These are phyloP conservation scores for Candida sp. DNA, from an alignment of 1,139 yeast species.

Conservation along the genomic window DNA sequence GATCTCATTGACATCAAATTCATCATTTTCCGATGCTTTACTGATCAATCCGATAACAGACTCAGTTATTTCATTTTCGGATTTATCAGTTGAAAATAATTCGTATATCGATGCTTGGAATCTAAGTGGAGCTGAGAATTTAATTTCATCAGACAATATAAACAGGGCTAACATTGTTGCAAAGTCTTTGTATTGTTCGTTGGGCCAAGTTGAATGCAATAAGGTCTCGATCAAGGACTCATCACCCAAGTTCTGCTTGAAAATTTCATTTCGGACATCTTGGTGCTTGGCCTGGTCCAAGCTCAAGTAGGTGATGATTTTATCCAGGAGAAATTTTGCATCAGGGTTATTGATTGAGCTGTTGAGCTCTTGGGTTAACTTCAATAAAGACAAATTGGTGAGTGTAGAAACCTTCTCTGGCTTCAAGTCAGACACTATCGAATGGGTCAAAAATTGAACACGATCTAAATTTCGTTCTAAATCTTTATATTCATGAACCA, in stretches of 20 bases:
- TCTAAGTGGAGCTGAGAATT: conserved; percentile 17
- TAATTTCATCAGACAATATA: conserved; percentile 18
- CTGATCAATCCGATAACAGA: conserved; percentile 3
- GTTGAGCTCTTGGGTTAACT: conserved; percentile 21
- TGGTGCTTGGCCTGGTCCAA: conserved; percentile 7
- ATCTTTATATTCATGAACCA: conserved; percentile 34
- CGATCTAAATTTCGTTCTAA: conserved; percentile 27
- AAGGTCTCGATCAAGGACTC: conserved; percentile 20
- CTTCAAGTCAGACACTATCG: conserved; percentile 8
- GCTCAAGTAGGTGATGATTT: conserved; percentile 7
- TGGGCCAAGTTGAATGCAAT: conserved; percentile 13
- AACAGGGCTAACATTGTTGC: conserved; percentile 13
- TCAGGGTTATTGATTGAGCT: conserved; percentile 13
- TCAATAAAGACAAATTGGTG: conserved; percentile 14
- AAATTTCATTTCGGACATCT: conserved; percentile 14
- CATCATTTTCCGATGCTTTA: conserved; percentile 3
- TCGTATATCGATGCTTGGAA: conserved; percentile 16
- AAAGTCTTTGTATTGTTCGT: conserved; percentile 5
- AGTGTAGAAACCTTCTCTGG: conserved; percentile 9
- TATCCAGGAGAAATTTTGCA: conserved; percentile 5
- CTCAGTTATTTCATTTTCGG: conserved; percentile 9
- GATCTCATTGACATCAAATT: conserved; percentile 10
- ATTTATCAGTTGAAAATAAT: conserved; percentile 1
- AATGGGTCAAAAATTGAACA: conserved; percentile 19
- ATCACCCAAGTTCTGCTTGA: conserved; percentile 20